Conservation (phyloP, 2,329 filamentous ascomycete species). For the Talaromyces sp. region DNA sequence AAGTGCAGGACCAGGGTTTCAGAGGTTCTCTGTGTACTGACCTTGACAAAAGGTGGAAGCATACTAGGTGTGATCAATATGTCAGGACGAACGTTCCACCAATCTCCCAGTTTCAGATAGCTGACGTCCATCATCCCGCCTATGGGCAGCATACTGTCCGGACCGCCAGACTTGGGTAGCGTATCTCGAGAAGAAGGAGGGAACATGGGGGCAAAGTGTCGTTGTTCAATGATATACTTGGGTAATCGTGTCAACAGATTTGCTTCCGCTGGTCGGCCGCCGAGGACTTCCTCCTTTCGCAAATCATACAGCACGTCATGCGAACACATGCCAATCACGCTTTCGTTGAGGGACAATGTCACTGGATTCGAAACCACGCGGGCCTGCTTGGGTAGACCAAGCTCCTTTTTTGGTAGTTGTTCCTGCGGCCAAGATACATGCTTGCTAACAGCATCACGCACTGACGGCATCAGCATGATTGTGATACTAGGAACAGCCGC, state of each 20-base stretch:
- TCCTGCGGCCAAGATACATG: conserved; percentile 85
- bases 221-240: conserved; percentile 76
- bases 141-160: conserved; percentile 54
- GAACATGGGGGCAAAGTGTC: conserved; percentile 86
- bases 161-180: conserved; percentile 59
- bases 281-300: conserved; percentile 64
- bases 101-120: conserved; percentile 85
- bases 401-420: conserved; percentile 62
- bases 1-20: background rate
- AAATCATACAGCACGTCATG: conserved; percentile 83
- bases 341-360: conserved; percentile 82
- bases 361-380: conserved; percentile 85
- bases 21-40: conserved; percentile 38
- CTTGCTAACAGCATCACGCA: conserved; percentile 74
- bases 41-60: conserved; percentile 82
- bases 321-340: conserved; percentile 71
- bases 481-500: conserved; percentile 69
- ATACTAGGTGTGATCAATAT: conserved; percentile 77
- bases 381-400: conserved; percentile 71
- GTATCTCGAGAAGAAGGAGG: conserved; percentile 67
- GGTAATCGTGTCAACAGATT: conserved; percentile 67
- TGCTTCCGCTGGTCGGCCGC: conserved; percentile 51
- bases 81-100: conserved; percentile 80
- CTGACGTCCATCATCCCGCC: conserved; percentile 77
- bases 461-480: conserved; percentile 76